These are phyloP conservation scores for Aspergillus aculeatinus DNA, from an alignment of 2,329 filamentous ascomycete genomes.

Conservation along the genomic window DNA sequence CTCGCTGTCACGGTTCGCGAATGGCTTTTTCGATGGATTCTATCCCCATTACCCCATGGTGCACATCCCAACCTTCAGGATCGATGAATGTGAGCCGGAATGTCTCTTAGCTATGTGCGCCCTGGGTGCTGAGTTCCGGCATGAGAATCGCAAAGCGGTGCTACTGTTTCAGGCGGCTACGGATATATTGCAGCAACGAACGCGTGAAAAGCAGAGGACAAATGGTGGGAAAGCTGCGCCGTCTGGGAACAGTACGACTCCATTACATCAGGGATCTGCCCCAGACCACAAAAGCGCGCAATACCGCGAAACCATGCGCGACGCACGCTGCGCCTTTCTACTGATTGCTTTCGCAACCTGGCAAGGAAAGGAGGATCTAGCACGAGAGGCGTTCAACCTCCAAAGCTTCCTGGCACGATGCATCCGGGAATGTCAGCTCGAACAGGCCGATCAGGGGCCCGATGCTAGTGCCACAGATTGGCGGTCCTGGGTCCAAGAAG, in stretches of 20 bases:
- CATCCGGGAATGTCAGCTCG: conserved; percentile 21
- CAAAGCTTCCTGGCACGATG: conserved; percentile 24
- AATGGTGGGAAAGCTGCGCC: conserved; percentile 54
- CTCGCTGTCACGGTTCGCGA: conserved; percentile 64
- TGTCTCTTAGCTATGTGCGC: conserved; percentile 64
- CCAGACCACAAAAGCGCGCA: no score
- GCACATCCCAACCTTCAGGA: conserved; percentile 64
- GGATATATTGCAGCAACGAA: no score
- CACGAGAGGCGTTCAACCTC: conserved; percentile 24
- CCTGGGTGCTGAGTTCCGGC: conserved; percentile 49
- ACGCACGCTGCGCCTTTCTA: background rate
- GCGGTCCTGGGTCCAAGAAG: conserved; percentile 25
- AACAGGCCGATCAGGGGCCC: conserved; percentile 1
- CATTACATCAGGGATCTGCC: background rate
- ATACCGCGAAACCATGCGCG: no score
- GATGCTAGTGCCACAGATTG: conserved; percentile 15
- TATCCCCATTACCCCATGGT: conserved; percentile 59
- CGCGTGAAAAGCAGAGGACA: no score
- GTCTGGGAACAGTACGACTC: conserved; percentile 50
- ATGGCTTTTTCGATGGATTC: conserved; percentile 66
- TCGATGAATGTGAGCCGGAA: conserved; percentile 62
- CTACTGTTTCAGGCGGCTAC: conserved; percentile 49
- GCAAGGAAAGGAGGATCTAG: conserved; percentile 21
- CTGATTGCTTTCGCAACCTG: conserved; percentile 29
- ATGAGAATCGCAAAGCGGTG: conserved; percentile 34